A percentile compares a stretch with the other conserved stretches of the same genome.
Evolutionary conservation across 805 yeast species (phyloP).

Genomic region (Torulaspora microellipsoides): DNA sequence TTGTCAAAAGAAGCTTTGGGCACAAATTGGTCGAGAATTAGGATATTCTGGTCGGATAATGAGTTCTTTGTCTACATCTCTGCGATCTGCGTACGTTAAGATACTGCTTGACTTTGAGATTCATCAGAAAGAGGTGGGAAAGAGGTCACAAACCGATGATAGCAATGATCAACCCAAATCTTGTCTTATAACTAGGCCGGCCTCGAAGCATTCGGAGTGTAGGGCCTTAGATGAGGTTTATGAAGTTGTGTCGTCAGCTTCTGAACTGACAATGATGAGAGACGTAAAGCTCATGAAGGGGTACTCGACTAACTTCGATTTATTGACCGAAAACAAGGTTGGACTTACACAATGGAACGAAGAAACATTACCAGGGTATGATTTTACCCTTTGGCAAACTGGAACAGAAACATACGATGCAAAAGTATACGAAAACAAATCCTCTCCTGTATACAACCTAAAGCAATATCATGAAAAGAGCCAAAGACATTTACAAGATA

Average conservation of each 20-base stretch:
- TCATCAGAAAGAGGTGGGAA: neutral
- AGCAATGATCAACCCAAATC: neutral
- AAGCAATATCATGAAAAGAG: conserved; percentile 58
- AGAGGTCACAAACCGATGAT: neutral
- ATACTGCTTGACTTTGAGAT: conserved; percentile 36
- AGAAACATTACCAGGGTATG: conserved; percentile 38
- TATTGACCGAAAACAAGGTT: conserved; percentile 41
- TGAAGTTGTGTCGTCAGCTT: conserved; percentile 42
- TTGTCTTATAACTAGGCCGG: neutral
- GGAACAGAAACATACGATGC: conserved; percentile 39
- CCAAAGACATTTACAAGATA: conserved; percentile 34
- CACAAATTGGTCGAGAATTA: conserved; percentile 73
- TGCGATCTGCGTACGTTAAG: conserved; percentile 55
- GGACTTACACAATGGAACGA: conserved; percentile 36
- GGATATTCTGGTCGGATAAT: conserved; percentile 71
- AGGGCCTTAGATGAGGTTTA: neutral
- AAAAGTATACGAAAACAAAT: conserved; percentile 37
- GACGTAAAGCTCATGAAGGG: conserved; percentile 48
- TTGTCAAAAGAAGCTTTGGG: conserved; percentile 69
- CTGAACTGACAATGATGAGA: conserved; percentile 43
- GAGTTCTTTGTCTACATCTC: conserved; percentile 64
- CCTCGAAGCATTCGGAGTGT: neutral
- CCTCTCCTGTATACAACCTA: conserved; percentile 50
- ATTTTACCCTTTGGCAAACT: conserved; percentile 43
- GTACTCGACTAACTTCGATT: conserved; percentile 46